Evolutionary conservation across 495 filamentous ascomycete species (phyloP).

Genomic region (Xylaria nigripes): DNA sequence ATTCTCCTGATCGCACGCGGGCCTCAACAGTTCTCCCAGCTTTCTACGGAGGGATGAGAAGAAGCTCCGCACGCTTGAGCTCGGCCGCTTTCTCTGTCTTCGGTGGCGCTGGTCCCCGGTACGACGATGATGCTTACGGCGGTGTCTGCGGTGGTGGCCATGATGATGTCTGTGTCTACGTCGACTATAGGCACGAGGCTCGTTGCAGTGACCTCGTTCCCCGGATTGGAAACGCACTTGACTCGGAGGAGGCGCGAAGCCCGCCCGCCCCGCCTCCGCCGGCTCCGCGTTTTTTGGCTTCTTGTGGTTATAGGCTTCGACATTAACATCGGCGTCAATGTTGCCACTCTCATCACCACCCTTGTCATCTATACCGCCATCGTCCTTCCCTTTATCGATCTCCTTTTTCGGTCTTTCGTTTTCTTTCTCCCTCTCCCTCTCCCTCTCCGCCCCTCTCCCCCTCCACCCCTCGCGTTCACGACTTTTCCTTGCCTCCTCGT

Average conservation of each 20-base stretch:
- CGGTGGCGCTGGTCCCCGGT: not conserved
- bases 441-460: not conserved
- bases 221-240: not conserved
- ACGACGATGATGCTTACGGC: conserved; percentile 5
- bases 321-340: too few species aligned
- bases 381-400: not conserved
- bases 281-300: not conserved
- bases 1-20: not conserved
- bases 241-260: not conserved
- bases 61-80: not conserved
- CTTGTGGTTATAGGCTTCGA: too few species aligned
- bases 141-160: not conserved
- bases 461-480: too few species aligned
- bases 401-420: not conserved
- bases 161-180: not conserved
- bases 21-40: not conserved
- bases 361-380: not conserved
- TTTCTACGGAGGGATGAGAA: conserved; percentile 5
- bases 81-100: not conserved
- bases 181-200: not conserved
- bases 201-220: not conserved
- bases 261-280: not conserved
- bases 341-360: too few species aligned
- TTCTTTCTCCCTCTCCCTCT: not conserved
- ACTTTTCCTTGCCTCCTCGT: not conserved